phyloP scores from a whole-genome alignment of 2,329 filamentous ascomycete species.

The Alternaria novae-zelandiae region DNA sequence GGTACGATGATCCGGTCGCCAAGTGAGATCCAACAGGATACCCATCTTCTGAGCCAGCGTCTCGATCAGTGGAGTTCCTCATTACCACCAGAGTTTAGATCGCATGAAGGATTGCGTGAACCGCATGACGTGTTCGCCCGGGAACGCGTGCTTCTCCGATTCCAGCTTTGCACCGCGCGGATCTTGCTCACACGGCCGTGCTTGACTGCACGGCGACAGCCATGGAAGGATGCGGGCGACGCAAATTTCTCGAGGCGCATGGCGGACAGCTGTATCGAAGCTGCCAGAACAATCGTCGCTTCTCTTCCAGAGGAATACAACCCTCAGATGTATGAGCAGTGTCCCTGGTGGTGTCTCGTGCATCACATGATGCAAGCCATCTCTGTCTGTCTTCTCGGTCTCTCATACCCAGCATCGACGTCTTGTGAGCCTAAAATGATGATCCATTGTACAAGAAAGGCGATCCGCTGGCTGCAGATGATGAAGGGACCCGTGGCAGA shows the following conservation, averaged over 20 bases:
- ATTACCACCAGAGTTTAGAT: slow-evolving; percentile 41
- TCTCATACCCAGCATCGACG: slow-evolving; percentile 37
- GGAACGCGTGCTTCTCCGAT: slow-evolving; percentile 41
- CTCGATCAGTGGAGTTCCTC: slow-evolving; percentile 44
- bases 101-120: slow-evolving; percentile 17
- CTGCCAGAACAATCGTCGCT: slow-evolving; percentile 44
- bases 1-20: slow-evolving; percentile 40
- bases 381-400: slow-evolving; percentile 47
- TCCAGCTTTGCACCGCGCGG: slow-evolving; percentile 46
- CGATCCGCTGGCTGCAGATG: slow-evolving; percentile 42
- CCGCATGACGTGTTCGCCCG: slow-evolving; percentile 16
- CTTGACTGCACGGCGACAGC: slow-evolving; percentile 39
- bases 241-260: slow-evolving; percentile 39
- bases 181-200: slow-evolving; percentile 52
- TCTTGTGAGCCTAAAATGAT: slow-evolving; percentile 27
- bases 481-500: slow-evolving; percentile 41
- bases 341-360: slow-evolving; percentile 53
- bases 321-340: slow-evolving; percentile 39
- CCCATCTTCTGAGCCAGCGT: slow-evolving; percentile 38
- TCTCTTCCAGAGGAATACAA: slow-evolving; percentile 45
- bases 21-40: slow-evolving; percentile 43
- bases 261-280: slow-evolving; percentile 45
- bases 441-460: slow-evolving; percentile 36
- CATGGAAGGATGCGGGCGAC: slow-evolving; percentile 19
- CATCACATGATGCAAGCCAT: slow-evolving; percentile 50